Evolutionary conservation across 306 rosid species (phyloP).

Genomic region (Mucuna pruriens): DNA sequence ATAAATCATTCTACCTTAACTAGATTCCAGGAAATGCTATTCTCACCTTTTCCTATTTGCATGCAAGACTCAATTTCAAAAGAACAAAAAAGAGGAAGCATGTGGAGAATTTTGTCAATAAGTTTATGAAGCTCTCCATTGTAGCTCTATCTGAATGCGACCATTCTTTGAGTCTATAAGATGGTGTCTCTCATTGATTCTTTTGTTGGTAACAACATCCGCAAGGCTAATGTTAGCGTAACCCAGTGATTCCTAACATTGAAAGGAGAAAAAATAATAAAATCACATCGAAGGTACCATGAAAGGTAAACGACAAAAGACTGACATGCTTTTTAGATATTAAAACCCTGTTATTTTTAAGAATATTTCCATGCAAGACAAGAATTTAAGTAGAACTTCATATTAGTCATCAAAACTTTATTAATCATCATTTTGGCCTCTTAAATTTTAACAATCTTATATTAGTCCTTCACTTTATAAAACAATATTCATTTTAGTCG

Average conservation of each 20-base stretch:
- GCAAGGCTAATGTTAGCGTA: slow-evolving; percentile 68
- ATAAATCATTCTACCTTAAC: slow-evolving; percentile 16
- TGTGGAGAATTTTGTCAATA: neutral
- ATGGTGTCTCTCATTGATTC: slow-evolving; percentile 81
- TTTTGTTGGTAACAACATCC: slow-evolving; percentile 74
- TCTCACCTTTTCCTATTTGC: neutral
- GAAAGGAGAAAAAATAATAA: neutral
- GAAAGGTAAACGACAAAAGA: neutral
- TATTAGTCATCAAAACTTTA: neutral
- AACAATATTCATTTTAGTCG: neutral
- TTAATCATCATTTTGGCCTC: neutral
- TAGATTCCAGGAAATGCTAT: neutral
- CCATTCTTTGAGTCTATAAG: slow-evolving; percentile 96
- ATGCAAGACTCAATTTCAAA: neutral
- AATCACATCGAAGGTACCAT: neutral
- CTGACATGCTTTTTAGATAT: neutral
- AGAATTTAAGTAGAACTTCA: neutral
- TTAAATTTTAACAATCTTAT: neutral
- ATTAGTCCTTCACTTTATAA: no score
- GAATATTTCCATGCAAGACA: neutral
- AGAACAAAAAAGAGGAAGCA: neutral
- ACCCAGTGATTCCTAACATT: slow-evolving; percentile 76
- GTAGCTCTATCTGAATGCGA: slow-evolving; percentile 78
- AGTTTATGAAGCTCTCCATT: slow-evolving; percentile 73
- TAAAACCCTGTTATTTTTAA: neutral